phyloP scores from a whole-genome alignment of 108 stramenopile species.

The Cyclotella choctawhatcheeana region DNA sequence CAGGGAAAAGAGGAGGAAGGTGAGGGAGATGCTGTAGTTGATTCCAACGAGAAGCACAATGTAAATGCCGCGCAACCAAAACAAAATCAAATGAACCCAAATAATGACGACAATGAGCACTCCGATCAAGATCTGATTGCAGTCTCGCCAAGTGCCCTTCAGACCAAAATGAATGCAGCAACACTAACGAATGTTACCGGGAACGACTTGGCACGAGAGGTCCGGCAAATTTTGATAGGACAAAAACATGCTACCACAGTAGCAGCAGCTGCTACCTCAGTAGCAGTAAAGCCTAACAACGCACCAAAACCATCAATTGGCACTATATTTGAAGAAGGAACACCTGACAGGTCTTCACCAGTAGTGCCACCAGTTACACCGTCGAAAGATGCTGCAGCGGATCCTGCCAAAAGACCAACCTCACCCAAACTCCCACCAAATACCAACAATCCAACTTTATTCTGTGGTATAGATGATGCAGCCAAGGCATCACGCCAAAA shows the following conservation, averaged over 20 bases:
- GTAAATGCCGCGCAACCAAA: neutral
- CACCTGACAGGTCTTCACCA: neutral
- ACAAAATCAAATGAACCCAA: neutral
- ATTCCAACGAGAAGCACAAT: neutral
- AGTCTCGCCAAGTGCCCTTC: conserved; percentile 7
- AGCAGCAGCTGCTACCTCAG: neutral
- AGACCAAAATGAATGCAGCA: conserved; percentile 39
- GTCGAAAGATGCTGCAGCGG: neutral
- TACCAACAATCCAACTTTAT: conserved; percentile 22
- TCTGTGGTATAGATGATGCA: conserved; percentile 68
- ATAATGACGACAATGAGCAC: conserved; percentile 1
- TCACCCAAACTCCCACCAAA: conserved; percentile 1
- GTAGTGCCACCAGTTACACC: neutral
- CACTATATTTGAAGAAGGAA: neutral
- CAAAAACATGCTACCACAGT: conserved; percentile 39
- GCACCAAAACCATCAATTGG: neutral
- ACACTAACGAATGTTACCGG: conserved; percentile 70
- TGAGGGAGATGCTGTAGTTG: neutral
- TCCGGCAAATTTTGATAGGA: conserved; percentile 60
- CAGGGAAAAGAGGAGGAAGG: neutral
- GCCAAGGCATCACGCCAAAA: conserved; percentile 56
- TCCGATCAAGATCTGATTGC: neutral
- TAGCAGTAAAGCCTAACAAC: neutral
- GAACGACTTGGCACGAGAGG: conserved; percentile 62
- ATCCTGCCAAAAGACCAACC: too few species aligned